Conservation (phyloP, 257 asterid genomes). For the Cynanchum wilfordii region DNA sequence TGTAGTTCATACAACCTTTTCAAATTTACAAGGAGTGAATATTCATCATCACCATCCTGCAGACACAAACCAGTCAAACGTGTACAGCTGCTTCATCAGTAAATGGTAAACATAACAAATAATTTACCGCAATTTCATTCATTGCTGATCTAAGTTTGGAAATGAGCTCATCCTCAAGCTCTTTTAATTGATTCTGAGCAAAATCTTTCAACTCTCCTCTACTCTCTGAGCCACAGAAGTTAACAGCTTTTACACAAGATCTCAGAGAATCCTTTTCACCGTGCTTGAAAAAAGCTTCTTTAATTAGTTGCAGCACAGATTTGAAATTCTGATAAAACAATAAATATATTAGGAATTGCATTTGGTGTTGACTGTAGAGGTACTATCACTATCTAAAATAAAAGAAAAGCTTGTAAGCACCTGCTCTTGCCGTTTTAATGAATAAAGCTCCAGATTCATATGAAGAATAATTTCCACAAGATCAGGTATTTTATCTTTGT, state of each 20-base stretch:
- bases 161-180: slow-evolving; percentile 72
- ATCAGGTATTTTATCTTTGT: slow-evolving; percentile 74
- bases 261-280: slow-evolving; percentile 87
- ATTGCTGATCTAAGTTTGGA: slow-evolving; percentile 68
- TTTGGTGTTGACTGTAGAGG: neutral
- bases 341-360: slow-evolving; percentile 5
- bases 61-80: slow-evolving; percentile 17
- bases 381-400: neutral
- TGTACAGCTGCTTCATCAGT: slow-evolving; percentile 10
- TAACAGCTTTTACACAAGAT: slow-evolving; percentile 80
- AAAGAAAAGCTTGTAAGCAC: slow-evolving; percentile 30
- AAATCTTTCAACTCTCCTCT: slow-evolving; percentile 85
- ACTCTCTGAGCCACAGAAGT: slow-evolving; percentile 79
- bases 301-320: slow-evolving; percentile 57
- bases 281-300: slow-evolving; percentile 80
- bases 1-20: slow-evolving; percentile 92
- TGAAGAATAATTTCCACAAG: slow-evolving; percentile 68
- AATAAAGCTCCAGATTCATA: slow-evolving; percentile 84
- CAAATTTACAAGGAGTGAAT: slow-evolving; percentile 74
- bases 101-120: slow-evolving; percentile 4
- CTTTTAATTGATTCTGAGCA: slow-evolving; percentile 68
- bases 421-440: slow-evolving; percentile 92
- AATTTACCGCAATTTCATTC: slow-evolving; percentile 73
- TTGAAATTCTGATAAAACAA: slow-evolving; percentile 54
- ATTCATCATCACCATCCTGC: slow-evolving; percentile 98